Percentiles rank a stretch among this genome's conserved stretches.
Conservation (phyloP, 495 filamentous ascomycete genomes). For the Beverwykella pulmonaria region DNA sequence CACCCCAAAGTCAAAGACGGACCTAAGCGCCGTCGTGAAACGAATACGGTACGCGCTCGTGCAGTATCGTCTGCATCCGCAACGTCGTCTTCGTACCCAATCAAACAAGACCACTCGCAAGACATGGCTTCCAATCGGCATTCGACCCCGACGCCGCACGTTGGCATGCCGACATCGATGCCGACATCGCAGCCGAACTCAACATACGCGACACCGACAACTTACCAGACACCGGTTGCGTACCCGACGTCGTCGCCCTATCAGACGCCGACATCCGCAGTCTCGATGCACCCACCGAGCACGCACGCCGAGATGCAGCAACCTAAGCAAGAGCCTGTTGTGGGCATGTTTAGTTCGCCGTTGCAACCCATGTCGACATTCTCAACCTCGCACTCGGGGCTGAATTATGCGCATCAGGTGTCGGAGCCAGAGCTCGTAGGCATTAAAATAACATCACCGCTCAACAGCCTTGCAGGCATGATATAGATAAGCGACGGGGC, state of each 20-base stretch:
- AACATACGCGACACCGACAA: not conserved
- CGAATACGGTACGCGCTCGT: slow-evolving; percentile 47
- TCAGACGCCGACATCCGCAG: slow-evolving; percentile 8
- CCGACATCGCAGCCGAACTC: slow-evolving; percentile 1
- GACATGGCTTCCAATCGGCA: slow-evolving; percentile 1
- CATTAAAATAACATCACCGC: slow-evolving; percentile 26
- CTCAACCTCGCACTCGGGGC: not conserved
- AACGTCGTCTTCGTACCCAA: slow-evolving; percentile 31
- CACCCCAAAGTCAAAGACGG: slow-evolving; percentile 74
- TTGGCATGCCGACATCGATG: slow-evolving; percentile 8
- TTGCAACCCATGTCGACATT: slow-evolving; percentile 30
- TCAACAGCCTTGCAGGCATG: slow-evolving; percentile 36
- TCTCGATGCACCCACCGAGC: slow-evolving; percentile 1
- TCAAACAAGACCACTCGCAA: slow-evolving; percentile 26
- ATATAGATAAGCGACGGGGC: slow-evolving; percentile 23
- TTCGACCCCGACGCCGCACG: slow-evolving; percentile 11
- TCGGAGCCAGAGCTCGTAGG: slow-evolving; percentile 32
- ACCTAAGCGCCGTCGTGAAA: slow-evolving; percentile 70
- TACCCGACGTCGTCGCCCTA: slow-evolving; percentile 1
- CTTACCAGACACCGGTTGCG: slow-evolving; percentile 10
- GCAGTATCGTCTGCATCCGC: slow-evolving; percentile 39
- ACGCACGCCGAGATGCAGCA: slow-evolving; percentile 8
- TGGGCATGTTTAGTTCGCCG: slow-evolving; percentile 32
- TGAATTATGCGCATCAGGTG: slow-evolving; percentile 11
- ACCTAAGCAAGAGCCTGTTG: slow-evolving; percentile 31